These are phyloP conservation scores for Podospora australis DNA, from an alignment of 495 filamentous ascomycete species.

Conservation along the genomic window DNA sequence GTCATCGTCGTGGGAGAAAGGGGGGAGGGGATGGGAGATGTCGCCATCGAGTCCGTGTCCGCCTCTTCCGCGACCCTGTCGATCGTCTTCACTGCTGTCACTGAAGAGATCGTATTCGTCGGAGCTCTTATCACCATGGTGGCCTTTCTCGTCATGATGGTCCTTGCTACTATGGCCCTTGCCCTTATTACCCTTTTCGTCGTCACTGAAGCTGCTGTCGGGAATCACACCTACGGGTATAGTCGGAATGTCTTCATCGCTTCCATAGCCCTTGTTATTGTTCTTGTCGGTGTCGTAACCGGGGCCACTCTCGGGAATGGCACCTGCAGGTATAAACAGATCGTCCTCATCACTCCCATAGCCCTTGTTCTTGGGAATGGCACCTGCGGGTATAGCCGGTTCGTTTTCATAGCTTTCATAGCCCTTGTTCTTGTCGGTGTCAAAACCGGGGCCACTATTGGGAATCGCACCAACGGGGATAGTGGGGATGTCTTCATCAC, in stretches of 20 bases:
- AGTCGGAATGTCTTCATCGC: not conserved
- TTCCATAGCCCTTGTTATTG: conserved; percentile 4
- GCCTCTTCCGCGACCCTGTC: too few species aligned
- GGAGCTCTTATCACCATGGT: conserved; percentile 1
- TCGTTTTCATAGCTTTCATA: not conserved
- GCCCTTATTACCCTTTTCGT: conserved; percentile 6
- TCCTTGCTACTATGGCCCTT: conserved; percentile 2
- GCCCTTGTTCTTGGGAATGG: too few species aligned
- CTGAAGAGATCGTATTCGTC: not conserved
- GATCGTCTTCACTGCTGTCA: too few species aligned
- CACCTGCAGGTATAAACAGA: not conserved
- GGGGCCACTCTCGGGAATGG: not conserved
- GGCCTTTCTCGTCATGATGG: not conserved
- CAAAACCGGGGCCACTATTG: not conserved
- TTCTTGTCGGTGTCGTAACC: not conserved
- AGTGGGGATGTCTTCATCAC: not conserved
- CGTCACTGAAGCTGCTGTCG: not conserved
- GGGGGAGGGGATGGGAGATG: too few species aligned
- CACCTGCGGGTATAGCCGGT: too few species aligned
- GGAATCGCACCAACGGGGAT: not conserved
- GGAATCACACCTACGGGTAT: not conserved
- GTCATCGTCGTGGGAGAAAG: not conserved
- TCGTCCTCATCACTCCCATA: not conserved
- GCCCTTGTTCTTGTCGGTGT: conserved; percentile 2
- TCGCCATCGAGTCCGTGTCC: too few species aligned